These are phyloP conservation scores for Polyporus arcularius DNA, from an alignment of 768 basidiomycete genomes.

Conservation along the genomic window DNA sequence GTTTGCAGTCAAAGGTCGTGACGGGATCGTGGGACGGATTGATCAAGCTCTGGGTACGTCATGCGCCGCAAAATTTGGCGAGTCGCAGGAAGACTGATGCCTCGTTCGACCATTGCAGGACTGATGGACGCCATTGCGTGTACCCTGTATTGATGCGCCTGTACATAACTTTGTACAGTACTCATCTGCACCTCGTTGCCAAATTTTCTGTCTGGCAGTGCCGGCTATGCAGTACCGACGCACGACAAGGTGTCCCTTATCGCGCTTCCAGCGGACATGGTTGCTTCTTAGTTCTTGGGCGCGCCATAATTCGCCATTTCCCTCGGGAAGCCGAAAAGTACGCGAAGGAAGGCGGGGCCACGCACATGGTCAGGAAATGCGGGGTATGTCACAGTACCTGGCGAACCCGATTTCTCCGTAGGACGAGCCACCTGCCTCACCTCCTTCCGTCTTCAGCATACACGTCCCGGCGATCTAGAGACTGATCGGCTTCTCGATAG, in stretches of 20 bases:
- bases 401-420: neutral
- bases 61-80: neutral
- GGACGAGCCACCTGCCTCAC: neutral
- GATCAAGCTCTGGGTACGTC: conserved; percentile 94
- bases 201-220: neutral
- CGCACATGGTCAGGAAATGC: neutral
- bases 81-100: neutral
- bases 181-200: neutral
- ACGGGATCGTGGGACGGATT: conserved; percentile 98
- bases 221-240: neutral
- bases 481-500: conserved; percentile 8
- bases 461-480: neutral
- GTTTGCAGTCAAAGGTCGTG: conserved; percentile 84
- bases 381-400: neutral
- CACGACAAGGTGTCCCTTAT: neutral
- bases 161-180: conserved; percentile 9
- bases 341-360: neutral
- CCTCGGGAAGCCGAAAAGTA: neutral
- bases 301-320: neutral
- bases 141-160: neutral
- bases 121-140: conserved; percentile 9
- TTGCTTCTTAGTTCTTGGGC: neutral
- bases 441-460: neutral
- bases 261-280: neutral
- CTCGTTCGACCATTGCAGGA: neutral